These are phyloP conservation scores for Lactarius psammicola DNA, from an alignment of 768 basidiomycete species.

Conservation along the genomic window DNA sequence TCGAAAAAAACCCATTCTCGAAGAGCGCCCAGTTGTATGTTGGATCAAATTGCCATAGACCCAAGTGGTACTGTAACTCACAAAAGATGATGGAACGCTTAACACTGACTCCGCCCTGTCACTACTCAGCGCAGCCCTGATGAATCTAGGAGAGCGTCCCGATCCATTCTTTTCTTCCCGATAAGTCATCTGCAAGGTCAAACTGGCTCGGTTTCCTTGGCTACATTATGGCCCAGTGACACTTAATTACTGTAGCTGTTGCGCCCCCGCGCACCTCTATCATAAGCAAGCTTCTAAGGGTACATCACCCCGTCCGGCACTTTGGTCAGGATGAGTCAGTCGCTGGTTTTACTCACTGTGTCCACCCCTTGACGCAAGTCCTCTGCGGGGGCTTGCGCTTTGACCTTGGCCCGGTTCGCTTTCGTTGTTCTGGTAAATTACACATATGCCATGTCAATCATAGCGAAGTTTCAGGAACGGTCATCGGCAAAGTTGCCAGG, in stretches of 20 bases:
- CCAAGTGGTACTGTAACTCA: neutral
- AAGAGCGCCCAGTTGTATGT: neutral
- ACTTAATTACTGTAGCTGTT: neutral
- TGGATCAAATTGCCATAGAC: neutral
- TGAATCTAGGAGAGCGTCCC: no score
- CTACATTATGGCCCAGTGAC: no score
- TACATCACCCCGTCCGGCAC: neutral
- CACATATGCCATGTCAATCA: neutral
- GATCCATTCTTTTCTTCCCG: no score
- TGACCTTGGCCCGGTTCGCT: neutral
- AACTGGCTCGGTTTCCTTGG: no score
- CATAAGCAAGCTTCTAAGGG: no score
- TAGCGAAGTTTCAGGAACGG: no score
- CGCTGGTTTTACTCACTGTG: conserved; percentile 34
- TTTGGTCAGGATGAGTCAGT: neutral
- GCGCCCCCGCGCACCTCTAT: no score
- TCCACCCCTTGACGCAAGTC: neutral
- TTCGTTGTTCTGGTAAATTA: neutral
- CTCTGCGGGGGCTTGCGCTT: neutral
- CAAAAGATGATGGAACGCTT: no score
- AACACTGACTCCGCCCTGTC: neutral
- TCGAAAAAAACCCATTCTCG: neutral
- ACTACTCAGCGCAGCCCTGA: neutral
- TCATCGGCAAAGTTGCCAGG: no score
- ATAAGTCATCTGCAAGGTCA: no score